A percentile compares a stretch with the other conserved stretches of the same genome.
Evolutionary conservation across 768 basidiomycete species (phyloP).

Genomic region (Boletus pseudopeckii): DNA sequence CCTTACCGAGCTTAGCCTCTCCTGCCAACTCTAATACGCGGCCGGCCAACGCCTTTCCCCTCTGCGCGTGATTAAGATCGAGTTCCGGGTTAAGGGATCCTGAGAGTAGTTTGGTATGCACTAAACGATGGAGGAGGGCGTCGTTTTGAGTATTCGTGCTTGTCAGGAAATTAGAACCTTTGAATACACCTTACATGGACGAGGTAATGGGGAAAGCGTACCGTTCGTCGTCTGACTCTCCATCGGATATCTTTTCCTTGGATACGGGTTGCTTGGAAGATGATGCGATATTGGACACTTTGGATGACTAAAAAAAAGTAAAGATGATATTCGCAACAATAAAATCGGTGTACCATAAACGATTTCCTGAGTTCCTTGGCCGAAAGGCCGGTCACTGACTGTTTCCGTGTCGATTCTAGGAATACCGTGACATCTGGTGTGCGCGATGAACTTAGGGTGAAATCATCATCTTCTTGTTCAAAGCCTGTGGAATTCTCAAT

Average conservation of each 20-base stretch:
- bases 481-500: slow-evolving; percentile 26
- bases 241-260: slow-evolving; percentile 21
- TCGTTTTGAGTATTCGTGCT: slow-evolving; percentile 80
- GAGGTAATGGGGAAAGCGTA: slow-evolving; percentile 22
- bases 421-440: slow-evolving; percentile 58
- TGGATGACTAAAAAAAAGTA: slow-evolving; percentile 60
- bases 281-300: slow-evolving; percentile 55
- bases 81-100: slow-evolving; percentile 66
- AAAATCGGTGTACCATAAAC: slow-evolving; percentile 62
- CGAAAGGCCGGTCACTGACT: slow-evolving; percentile 13
- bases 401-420: slow-evolving; percentile 34
- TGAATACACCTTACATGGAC: neutral
- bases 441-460: slow-evolving; percentile 34
- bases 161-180: slow-evolving; percentile 1
- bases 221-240: slow-evolving; percentile 57
- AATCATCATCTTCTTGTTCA: slow-evolving; percentile 43
- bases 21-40: slow-evolving; percentile 74
- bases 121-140: slow-evolving; percentile 68
- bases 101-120: slow-evolving; percentile 77
- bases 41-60: slow-evolving; percentile 71
- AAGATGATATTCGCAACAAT: neutral
- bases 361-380: slow-evolving; percentile 52
- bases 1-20: slow-evolving; percentile 67
- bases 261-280: slow-evolving; percentile 19
- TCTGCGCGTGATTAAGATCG: slow-evolving; percentile 60